phyloP scores from a whole-genome alignment of 345 rosid genomes.

The Salix dunnii region DNA sequence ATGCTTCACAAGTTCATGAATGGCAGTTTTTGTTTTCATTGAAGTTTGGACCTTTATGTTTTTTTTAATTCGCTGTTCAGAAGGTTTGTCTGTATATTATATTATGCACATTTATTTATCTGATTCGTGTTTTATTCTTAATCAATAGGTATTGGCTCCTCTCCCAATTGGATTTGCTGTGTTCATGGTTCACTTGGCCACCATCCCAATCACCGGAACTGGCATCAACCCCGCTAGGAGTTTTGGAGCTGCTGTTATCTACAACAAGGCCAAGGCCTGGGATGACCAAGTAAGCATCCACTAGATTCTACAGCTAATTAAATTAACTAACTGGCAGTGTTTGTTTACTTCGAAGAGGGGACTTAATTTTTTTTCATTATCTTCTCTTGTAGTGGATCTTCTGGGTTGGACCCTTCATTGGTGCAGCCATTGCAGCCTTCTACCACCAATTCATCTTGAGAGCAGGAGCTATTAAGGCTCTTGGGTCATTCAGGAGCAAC shows the following conservation, averaged over 20 bases:
- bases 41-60: background rate
- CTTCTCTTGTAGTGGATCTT: slow-evolving; percentile 65
- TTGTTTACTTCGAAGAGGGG: background rate
- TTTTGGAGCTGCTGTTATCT: slow-evolving; percentile 73
- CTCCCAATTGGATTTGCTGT: slow-evolving; percentile 88
- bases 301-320: background rate
- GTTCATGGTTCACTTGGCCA: slow-evolving; percentile 91
- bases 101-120: background rate
- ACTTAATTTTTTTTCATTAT: background rate
- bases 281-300: slow-evolving; percentile 55
- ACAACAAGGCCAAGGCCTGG: slow-evolving; percentile 55
- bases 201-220: slow-evolving; percentile 84
- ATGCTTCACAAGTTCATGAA: background rate
- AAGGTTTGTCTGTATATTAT: background rate
- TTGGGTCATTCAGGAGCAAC: slow-evolving; percentile 85
- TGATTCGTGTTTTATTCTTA: background rate
- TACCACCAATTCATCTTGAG: slow-evolving; percentile 81
- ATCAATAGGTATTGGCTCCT: slow-evolving; percentile 66
- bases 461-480: slow-evolving; percentile 76
- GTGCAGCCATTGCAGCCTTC: slow-evolving; percentile 87
- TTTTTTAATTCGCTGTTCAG: background rate
- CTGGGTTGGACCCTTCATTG: slow-evolving; percentile 85
- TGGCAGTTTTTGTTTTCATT: background rate
- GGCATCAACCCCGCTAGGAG: slow-evolving; percentile 93
- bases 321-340: background rate